Percentiles rank a stretch among this genome's conserved stretches.
Conservation (phyloP, 2,329 filamentous ascomycete genomes). For the Venturia effusa region DNA sequence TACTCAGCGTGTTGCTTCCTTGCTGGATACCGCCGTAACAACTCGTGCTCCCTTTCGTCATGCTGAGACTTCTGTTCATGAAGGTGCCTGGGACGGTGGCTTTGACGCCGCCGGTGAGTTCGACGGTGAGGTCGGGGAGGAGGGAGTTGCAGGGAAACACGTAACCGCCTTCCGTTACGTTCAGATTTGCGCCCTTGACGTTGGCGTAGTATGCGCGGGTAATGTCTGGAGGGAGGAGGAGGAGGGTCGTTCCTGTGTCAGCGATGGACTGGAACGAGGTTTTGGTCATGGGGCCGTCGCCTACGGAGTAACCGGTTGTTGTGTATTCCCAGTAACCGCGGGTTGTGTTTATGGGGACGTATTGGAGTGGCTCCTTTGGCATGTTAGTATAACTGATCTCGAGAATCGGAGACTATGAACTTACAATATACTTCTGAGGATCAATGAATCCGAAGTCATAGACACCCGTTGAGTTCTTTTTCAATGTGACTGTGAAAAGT, state of each 20-base stretch:
- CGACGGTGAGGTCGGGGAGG: conserved; percentile 43
- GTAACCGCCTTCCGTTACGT: conserved; percentile 41
- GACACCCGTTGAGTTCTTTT: conserved; percentile 39
- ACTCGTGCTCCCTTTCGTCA: conserved; percentile 13
- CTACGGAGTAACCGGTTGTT: conserved; percentile 45
- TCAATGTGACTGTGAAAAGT: conserved; percentile 48
- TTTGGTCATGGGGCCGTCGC: conserved; percentile 27
- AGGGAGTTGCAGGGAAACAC: conserved; percentile 39
- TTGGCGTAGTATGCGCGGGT: conserved; percentile 49
- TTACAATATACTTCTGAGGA: conserved; percentile 36
- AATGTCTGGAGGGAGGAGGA: conserved; percentile 45
- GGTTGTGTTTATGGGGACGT: conserved; percentile 42
- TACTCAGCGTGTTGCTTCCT: conserved; percentile 21
- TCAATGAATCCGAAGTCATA: conserved; percentile 50
- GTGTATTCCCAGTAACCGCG: conserved; percentile 56
- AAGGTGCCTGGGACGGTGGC: conserved; percentile 2
- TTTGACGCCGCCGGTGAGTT: conserved; percentile 32
- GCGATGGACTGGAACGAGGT: conserved; percentile 44
- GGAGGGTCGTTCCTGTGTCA: conserved; percentile 60
- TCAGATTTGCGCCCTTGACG: conserved; percentile 41
- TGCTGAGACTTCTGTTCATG: neutral
- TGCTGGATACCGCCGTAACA: conserved; percentile 71
- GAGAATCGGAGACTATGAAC: conserved; percentile 31
- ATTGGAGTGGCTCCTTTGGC: conserved; percentile 49
- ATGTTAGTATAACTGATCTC: conserved; percentile 42